Evolutionary conservation across 1,139 yeast species (phyloP), one percentile per base, ranked within the genome.

Genomic region (Scheffersomyces cryptocercus): DNA sequence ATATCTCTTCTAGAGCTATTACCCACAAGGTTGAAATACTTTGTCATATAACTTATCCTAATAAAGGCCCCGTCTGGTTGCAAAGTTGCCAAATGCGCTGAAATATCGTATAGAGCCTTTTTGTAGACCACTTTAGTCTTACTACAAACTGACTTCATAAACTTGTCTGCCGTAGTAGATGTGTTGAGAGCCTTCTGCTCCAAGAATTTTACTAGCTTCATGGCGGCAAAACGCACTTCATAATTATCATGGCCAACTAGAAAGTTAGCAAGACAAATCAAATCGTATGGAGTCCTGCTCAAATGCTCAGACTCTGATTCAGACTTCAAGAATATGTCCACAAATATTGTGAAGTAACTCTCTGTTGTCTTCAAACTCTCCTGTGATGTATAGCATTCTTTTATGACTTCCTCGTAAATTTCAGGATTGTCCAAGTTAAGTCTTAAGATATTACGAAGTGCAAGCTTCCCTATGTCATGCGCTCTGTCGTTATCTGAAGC

Each of bases 71-170:
- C 82, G 20, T 77, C 82, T 0, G 88, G 75, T 50, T 81, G 80
- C 10, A 73, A 68, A 0, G 79, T 65, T 5, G 88, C 85, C 54
- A 85, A 73, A 47, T 80, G 78, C 2, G 81, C 74, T 0, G 95
- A 82, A 20, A 88, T 65, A 40, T 84, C 86, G 52, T 83, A 83
- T 48, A 88, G 70, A 0, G 91, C 91, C 40, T 88, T 81, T 58
- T 87, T 87, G 65, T 84, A 88, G 5, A 88, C 85, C 4, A 87
- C 86, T 49, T 83, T 78, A 10, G 91, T 83, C 38, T 77, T 73
- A 50, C 87, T 84, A 48, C 81, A 73, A 13, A 85, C 81, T 29
- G 85, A 76, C 52, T 85, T 88, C 7, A 78, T 73, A 54, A 77
- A 84, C 36, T 73, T 70, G 6, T 71, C 72, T 20, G 77, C 64